A percentile compares a stretch with the other conserved stretches of the same genome.
phyloP scores from a whole-genome alignment of 805 yeast genomes.

The Candida vartiovaarae region DNA sequence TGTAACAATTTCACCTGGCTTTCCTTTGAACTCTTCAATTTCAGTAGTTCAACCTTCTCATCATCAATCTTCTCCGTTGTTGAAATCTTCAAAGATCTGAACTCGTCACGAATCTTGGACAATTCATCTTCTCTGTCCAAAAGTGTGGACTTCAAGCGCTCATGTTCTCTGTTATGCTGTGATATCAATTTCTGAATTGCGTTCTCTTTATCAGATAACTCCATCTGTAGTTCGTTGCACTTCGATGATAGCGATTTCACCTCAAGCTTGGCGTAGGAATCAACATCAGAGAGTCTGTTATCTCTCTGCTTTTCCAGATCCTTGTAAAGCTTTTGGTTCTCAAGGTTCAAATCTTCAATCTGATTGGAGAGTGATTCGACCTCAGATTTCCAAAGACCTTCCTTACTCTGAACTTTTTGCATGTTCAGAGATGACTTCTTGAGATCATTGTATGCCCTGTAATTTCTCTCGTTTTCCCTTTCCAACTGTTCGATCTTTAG shows the following conservation, averaged over 20 bases:
- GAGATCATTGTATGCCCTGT: constrained; percentile 17
- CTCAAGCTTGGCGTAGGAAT: constrained; percentile 30
- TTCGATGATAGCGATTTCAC: constrained; percentile 30
- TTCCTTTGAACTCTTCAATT: constrained; percentile 32
- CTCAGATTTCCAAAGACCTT: constrained; percentile 25
- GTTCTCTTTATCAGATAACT: constrained; percentile 19
- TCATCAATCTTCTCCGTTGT: constrained; percentile 28
- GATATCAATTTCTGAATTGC: constrained; percentile 14
- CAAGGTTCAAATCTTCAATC: constrained; percentile 30
- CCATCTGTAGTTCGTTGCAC: constrained; percentile 27
- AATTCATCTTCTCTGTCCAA: constrained; percentile 32
- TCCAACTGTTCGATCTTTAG: constrained; percentile 24
- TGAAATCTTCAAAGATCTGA: constrained; percentile 27
- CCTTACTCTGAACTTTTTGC: constrained; percentile 3
- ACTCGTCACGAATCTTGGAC: constrained; percentile 26
- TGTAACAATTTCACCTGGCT: constrained; percentile 30
- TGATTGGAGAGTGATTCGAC: constrained; percentile 23
- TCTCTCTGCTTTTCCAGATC: constrained; percentile 29
- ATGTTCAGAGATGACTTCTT: constrained; percentile 8
- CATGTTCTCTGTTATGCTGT: constrained; percentile 19
- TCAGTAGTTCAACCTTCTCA: constrained; percentile 30
- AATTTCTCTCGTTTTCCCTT: constrained; percentile 26
- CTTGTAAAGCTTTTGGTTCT: constrained; percentile 29
- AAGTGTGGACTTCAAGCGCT: constrained; percentile 17
- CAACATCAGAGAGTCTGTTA: constrained; percentile 9